phyloP scores from a whole-genome alignment of 2,329 filamentous ascomycete genomes.

The Fusarium pseudograminearum region DNA sequence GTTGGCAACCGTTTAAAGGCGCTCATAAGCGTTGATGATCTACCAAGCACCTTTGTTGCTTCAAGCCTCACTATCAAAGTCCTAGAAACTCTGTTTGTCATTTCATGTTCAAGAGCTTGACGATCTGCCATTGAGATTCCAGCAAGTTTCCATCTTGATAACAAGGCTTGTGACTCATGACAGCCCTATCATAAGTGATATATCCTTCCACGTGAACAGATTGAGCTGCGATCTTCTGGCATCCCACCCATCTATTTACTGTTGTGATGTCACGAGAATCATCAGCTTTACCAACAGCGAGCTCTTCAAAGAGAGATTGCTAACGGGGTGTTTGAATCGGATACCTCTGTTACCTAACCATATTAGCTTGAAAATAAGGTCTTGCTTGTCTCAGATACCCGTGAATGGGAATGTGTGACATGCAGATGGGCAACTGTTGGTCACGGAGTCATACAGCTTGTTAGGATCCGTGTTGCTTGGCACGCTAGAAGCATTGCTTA shows the following conservation, averaged over 20 bases:
- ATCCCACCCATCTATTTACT: not conserved
- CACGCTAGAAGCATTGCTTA: constrained; percentile 36
- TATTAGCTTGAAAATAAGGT: constrained; percentile 2
- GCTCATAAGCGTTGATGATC: constrained; percentile 6
- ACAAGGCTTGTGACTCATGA: constrained; percentile 16
- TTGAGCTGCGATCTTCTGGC: not conserved
- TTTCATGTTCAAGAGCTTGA: not conserved
- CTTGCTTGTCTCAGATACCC: constrained; percentile 8
- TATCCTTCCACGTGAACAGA: not conserved
- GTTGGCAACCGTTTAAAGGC: constrained; percentile 44
- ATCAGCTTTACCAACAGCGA: not conserved
- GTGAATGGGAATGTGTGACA: constrained; percentile 14
- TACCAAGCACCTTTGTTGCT: constrained; percentile 13
- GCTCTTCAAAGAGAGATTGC: not conserved
- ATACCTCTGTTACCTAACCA: not conserved
- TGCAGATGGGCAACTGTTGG: constrained; percentile 6
- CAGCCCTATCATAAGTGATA: constrained; percentile 19
- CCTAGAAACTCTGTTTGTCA: constrained; percentile 18
- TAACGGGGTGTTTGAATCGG: not conserved
- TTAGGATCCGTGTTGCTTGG: constrained; percentile 28
- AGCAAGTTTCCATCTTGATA: not conserved
- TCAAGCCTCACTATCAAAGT: constrained; percentile 36
- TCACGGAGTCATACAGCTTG: constrained; percentile 4
- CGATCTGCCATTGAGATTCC: not conserved
- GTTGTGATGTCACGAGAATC: not conserved